Conservation (phyloP, 1,139 yeast genomes). For the Nakaseomyces uthaithaninus region DNA sequence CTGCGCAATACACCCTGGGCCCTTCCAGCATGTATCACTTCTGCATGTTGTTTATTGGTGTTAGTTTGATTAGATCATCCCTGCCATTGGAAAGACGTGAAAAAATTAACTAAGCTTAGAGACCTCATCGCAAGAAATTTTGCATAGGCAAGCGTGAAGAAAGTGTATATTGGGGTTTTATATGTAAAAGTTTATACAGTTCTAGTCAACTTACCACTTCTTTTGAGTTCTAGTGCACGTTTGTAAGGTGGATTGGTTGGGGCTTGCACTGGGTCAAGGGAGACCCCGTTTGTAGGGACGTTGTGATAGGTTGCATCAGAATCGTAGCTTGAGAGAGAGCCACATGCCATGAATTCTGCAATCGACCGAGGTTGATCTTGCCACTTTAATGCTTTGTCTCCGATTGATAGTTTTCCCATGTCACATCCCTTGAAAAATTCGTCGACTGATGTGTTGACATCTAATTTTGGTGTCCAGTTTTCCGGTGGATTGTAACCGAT, state of each 20-base stretch:
- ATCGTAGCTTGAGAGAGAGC: slow-evolving; percentile 77
- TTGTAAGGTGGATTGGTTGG: slow-evolving; percentile 98
- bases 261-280: slow-evolving; percentile 79
- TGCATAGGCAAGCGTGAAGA: no score
- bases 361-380: slow-evolving; percentile 57
- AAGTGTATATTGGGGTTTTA: slow-evolving; percentile 7
- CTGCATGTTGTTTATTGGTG: no score
- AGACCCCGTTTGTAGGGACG: slow-evolving; percentile 4
- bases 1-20: no score
- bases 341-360: slow-evolving; percentile 90
- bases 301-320: slow-evolving; percentile 81
- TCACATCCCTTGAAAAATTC: slow-evolving; percentile 67
- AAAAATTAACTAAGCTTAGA: no score
- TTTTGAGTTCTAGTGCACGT: slow-evolving; percentile 77
- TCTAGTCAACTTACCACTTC: slow-evolving; percentile 45
- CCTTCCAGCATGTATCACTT: no score
- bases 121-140: no score
- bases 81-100: no score
- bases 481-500: slow-evolving; percentile 72
- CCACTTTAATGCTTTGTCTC: slow-evolving; percentile 36
- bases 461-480: slow-evolving; percentile 69
- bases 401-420: slow-evolving; percentile 45
- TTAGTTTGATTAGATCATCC: no score
- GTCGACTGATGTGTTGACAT: slow-evolving; percentile 57
- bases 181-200: slow-evolving; percentile 13